phyloP scores from a whole-genome alignment of 306 rosid genomes.

The Cucurbita moschata region DNA sequence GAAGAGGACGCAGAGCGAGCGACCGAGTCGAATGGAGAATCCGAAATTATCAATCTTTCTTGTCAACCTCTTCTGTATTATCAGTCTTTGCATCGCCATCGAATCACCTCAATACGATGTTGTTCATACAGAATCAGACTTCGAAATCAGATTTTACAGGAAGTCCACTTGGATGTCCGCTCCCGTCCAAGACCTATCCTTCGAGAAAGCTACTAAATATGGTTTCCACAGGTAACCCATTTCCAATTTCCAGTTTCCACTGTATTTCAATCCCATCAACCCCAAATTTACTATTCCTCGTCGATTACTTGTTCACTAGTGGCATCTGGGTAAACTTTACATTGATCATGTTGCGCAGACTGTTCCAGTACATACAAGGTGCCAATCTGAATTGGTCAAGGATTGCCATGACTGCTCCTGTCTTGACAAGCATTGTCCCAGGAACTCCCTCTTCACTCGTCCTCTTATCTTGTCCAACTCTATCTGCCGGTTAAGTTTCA shows the following conservation, averaged over 20 bases:
- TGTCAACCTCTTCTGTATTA: not conserved
- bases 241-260: not conserved
- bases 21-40: slow-evolving; percentile 4
- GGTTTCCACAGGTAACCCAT: slow-evolving; percentile 55
- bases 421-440: slow-evolving; percentile 49
- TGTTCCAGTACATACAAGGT: slow-evolving; percentile 73
- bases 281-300: not conserved
- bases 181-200: slow-evolving; percentile 26
- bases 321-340: not conserved
- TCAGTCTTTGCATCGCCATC: slow-evolving; percentile 12
- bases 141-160: slow-evolving; percentile 56
- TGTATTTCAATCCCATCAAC: not conserved
- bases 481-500: slow-evolving; percentile 63
- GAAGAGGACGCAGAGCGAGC: not conserved
- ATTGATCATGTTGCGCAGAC: slow-evolving; percentile 16
- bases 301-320: not conserved
- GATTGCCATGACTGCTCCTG: slow-evolving; percentile 53
- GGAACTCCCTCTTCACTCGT: slow-evolving; percentile 46
- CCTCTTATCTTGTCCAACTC: slow-evolving; percentile 41
- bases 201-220: slow-evolving; percentile 41
- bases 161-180: slow-evolving; percentile 52
- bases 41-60: not conserved
- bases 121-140: slow-evolving; percentile 50
- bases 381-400: slow-evolving; percentile 77
- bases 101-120: slow-evolving; percentile 19